These are phyloP conservation scores for Rubia yunnanensis DNA, from an alignment of 257 asterid species.

Conservation along the genomic window DNA sequence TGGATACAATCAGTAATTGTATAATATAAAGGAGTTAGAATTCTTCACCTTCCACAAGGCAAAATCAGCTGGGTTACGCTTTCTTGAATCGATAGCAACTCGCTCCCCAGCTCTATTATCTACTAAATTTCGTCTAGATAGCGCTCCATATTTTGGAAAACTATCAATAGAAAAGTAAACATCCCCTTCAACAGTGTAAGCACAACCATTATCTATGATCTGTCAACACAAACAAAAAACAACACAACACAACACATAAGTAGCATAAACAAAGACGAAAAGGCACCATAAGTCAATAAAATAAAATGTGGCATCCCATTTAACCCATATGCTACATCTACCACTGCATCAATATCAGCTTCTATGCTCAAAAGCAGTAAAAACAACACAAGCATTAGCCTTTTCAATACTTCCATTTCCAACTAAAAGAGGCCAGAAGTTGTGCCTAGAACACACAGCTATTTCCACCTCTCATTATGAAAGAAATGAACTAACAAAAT, in stretches of 20 bases:
- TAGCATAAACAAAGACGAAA: background rate
- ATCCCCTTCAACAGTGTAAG: slow-evolving; percentile 61
- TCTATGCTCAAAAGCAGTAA: background rate
- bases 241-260: background rate
- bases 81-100: slow-evolving; percentile 65
- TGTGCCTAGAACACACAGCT: background rate
- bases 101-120: slow-evolving; percentile 75
- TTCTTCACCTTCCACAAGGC: slow-evolving; percentile 78
- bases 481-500: background rate
- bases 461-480: background rate
- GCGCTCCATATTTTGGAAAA: slow-evolving; percentile 55
- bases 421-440: background rate
- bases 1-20: background rate
- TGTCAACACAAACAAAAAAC: slow-evolving; percentile 8
- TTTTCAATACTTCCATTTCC: background rate
- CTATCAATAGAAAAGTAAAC: slow-evolving; percentile 66
- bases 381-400: background rate
- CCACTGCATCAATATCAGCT: background rate
- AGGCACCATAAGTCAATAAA: background rate
- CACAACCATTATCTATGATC: slow-evolving; percentile 61
- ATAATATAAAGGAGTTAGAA: background rate
- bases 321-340: background rate
- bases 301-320: background rate
- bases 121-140: slow-evolving; percentile 63
- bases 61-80: slow-evolving; percentile 78